These are phyloP conservation scores for Acanthamoeba culbertsoni DNA, from an alignment of 208 protist species.

Conservation along the genomic window DNA sequence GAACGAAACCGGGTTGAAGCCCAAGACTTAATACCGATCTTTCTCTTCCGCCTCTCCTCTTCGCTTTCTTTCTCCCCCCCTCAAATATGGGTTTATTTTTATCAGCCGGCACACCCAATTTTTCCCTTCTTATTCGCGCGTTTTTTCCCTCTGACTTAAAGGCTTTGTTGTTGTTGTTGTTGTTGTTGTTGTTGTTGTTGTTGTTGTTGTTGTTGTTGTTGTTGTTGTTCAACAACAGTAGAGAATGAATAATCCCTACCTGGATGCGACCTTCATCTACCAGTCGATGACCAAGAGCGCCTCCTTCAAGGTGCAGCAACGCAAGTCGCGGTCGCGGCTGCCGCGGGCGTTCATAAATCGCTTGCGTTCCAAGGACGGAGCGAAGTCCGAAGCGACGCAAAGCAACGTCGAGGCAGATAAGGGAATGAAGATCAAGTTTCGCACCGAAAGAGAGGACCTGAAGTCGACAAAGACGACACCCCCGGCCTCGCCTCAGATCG, in stretches of 20 bases:
- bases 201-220: not conserved
- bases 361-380: not conserved
- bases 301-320: not conserved
- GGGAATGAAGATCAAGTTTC: slow-evolving; percentile 3
- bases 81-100: not conserved
- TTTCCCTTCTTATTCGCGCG: not conserved
- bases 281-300: slow-evolving; percentile 39
- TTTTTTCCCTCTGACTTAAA: not conserved
- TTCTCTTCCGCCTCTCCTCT: not conserved
- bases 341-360: slow-evolving; percentile 21
- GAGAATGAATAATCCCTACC: slow-evolving; percentile 5
- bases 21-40: too few relatives aligned
- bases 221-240: not conserved
- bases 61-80: not conserved
- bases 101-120: not conserved
- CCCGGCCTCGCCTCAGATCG: not conserved
- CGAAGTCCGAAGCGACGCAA: not conserved
- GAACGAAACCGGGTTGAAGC: too few relatives aligned
- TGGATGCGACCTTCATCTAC: not conserved
- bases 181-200: not conserved
- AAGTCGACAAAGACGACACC: not conserved
- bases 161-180: not conserved
- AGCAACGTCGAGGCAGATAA: not conserved
- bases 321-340: not conserved
- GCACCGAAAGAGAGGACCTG: not conserved